Conservation (phyloP, 2,329 filamentous ascomycete genomes). For the Apiospora aurea region DNA sequence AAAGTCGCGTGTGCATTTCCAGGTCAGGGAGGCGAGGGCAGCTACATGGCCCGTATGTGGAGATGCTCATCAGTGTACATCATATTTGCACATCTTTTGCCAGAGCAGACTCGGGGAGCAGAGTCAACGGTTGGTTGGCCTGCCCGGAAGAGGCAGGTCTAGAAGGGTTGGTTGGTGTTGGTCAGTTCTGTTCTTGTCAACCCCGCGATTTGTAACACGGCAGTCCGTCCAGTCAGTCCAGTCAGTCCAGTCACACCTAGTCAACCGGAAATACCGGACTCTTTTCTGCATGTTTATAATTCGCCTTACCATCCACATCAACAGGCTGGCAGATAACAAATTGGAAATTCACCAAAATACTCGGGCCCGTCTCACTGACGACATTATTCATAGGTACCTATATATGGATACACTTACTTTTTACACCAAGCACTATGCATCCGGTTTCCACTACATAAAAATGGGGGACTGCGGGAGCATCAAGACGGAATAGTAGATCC, state of each 20-base stretch:
- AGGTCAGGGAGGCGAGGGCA: background rate
- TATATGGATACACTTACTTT: background rate
- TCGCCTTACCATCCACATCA: background rate
- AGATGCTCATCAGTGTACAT: conserved; percentile 8
- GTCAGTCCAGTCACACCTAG: background rate
- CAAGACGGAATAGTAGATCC: background rate
- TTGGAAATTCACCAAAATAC: background rate
- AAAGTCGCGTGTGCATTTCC: conserved; percentile 26
- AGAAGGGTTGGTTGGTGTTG: background rate
- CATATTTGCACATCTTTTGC: conserved; percentile 1
- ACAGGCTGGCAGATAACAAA: background rate
- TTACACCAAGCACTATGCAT: background rate
- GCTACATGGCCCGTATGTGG: conserved; percentile 4
- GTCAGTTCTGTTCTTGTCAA: background rate
- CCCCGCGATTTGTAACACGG: conserved; percentile 1
- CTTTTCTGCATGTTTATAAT: background rate
- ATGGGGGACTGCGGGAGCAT: background rate
- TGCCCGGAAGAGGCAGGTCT: conserved; percentile 21
- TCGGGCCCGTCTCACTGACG: background rate
- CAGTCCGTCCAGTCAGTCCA: background rate
- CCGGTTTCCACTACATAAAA: background rate
- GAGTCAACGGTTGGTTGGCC: background rate
- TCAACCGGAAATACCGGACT: background rate
- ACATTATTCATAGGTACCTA: background rate
- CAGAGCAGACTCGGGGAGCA: background rate